Conservation (phyloP, 2,329 filamentous ascomycete species). For the Rhynchosporium secalis region DNA sequence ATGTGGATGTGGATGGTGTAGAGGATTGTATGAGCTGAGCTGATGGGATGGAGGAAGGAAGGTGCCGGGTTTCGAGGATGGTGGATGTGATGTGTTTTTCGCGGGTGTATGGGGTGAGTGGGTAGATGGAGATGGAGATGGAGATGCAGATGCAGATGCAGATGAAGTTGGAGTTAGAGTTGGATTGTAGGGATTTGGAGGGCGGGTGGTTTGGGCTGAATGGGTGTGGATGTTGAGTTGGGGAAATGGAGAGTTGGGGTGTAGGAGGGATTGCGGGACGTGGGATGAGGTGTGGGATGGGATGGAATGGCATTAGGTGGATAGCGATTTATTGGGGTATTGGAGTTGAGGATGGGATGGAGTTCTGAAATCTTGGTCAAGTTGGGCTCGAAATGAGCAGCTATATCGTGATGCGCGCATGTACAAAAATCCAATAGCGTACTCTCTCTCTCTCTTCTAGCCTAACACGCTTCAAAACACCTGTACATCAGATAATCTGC, state of each 20-base stretch:
- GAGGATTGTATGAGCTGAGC: too few relatives aligned
- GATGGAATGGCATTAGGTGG: slow-evolving; percentile 15
- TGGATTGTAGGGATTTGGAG: too few relatives aligned
- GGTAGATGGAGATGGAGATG: too few relatives aligned
- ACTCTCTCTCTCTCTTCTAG: background rate
- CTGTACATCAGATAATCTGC: background rate
- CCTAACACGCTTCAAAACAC: background rate
- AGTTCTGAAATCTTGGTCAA: slow-evolving; percentile 19
- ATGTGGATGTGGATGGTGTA: too few relatives aligned
- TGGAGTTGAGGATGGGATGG: slow-evolving; percentile 23
- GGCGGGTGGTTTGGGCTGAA: too few relatives aligned
- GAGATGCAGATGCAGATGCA: too few relatives aligned
- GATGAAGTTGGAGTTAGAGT: too few relatives aligned
- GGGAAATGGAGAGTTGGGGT: slow-evolving; percentile 20
- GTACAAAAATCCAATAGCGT: background rate
- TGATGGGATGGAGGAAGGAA: too few relatives aligned
- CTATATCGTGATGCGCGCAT: slow-evolving; percentile 17
- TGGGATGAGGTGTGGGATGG: slow-evolving; percentile 22
- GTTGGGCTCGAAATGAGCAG: slow-evolving; percentile 9
- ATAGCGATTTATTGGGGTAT: slow-evolving; percentile 23
- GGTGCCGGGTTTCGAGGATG: too few relatives aligned
- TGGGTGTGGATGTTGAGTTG: slow-evolving; percentile 8
- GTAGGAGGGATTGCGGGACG: slow-evolving; percentile 16
- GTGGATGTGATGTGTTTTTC: too few relatives aligned
- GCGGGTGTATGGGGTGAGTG: too few relatives aligned